Base-by-base conservation (phyloP, 768 basidiomycete genomes). In the Lactarius psammicola region DNA sequence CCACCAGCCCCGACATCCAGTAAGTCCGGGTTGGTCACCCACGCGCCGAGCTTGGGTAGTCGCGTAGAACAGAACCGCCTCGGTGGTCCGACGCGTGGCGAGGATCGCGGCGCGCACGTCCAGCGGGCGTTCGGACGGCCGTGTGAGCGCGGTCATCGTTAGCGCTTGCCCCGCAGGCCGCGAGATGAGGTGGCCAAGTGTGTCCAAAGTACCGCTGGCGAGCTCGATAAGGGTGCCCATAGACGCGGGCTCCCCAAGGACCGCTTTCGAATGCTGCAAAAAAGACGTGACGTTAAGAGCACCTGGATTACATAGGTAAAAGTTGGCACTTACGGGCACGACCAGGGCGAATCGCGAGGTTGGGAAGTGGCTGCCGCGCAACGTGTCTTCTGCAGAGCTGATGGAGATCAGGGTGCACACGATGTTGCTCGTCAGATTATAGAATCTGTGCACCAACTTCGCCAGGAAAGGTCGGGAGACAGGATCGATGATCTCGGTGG, bases 141-240 rank as follows among this genome's bases (percentile, higher is more conserved):
- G 74, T 69, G 67, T 58, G 1, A 63, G 56, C 4, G 62, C 68
- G n/a, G 75, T 71, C 1, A 78, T 74, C 0, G 81, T 78, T 28
- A 87, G 76, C 33, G 80, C 80, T 71, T 89, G 85, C 10, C 82
- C 81, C 0, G 84, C 78, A 1, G 88, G 87, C 28, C 84, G 81
- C 63, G 82, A 82, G 46, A 85, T 82, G 36, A 93, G 84, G 62
- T 86, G 83, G 9, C 85, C 82, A 46, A 94, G 79, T 20, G 90
- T 80, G 68, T 94, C 93, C 40, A 91, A 78, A 0, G 88, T 86
- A 65, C 85, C 86, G 63, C 89, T 91, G 2, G 86, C 90, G 4
- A 95, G 77, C 76, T 95, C 94, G n/a, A 94, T 81, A 8, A 96
- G 76, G 0, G 94, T 95, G 20, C 94, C 94, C 60, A 94, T 76